phyloP scores from a whole-genome alignment of 164 flowering plant genomes.

The Sextonia rubra region DNA sequence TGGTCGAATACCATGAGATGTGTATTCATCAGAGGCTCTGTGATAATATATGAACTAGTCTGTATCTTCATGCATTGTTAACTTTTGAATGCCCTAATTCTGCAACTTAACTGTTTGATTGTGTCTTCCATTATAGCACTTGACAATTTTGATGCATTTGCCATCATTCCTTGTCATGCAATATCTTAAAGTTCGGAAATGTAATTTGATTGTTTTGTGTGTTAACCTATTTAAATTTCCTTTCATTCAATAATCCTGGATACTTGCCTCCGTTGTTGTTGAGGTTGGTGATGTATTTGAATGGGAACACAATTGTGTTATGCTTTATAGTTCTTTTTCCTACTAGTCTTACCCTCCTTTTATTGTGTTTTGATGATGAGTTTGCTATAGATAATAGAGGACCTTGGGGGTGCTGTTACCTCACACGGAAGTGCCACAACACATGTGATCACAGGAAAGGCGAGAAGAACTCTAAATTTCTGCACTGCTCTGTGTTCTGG shows the following conservation, averaged over 20 bases:
- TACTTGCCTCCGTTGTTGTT: not conserved
- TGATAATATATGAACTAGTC: not conserved
- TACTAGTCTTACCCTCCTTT: not conserved
- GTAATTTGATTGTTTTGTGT: not conserved
- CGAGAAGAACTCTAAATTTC: conserved; percentile 72
- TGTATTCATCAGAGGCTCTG: not conserved
- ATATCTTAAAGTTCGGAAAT: too few species aligned
- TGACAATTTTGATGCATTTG: not conserved
- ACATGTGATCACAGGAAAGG: conserved; percentile 77
- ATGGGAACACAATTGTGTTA: not conserved
- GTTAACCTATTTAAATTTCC: not conserved
- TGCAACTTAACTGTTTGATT: not conserved
- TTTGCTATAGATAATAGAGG: conserved; percentile 53
- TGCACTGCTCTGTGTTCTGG: conserved; percentile 86
- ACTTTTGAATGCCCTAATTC: not conserved
- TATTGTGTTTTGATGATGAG: conserved; percentile 14
- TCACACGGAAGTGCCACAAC: conserved; percentile 61
- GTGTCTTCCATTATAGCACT: not conserved
- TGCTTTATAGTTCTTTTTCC: not conserved
- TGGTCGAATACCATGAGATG: not conserved
- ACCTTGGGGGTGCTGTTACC: conserved; percentile 64
- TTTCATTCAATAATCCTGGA: too few species aligned
- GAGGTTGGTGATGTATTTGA: not conserved
- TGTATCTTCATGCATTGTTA: not conserved
- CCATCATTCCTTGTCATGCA: not conserved